phyloP scores from a whole-genome alignment of 768 basidiomycete species.

The Collybia sordida region DNA sequence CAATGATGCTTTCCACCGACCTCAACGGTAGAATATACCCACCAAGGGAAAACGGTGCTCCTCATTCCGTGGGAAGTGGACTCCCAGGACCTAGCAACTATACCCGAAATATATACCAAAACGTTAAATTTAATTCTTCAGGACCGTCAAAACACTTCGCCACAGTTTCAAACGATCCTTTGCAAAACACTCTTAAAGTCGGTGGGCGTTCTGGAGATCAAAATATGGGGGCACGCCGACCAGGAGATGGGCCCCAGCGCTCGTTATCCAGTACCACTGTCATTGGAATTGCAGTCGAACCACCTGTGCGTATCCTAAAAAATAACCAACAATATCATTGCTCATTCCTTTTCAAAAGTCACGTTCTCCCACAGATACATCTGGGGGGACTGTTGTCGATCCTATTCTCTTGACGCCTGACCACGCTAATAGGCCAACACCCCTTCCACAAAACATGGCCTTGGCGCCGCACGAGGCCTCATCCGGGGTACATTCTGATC shows the following conservation, averaged over 20 bases:
- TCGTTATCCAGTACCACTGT: constrained; percentile 32
- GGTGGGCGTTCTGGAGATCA: background rate
- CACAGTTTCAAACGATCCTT: background rate
- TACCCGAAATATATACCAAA: background rate
- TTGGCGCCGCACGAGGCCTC: constrained; percentile 3
- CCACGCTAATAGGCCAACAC: constrained; percentile 23
- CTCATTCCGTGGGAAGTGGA: background rate
- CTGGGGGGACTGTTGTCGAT: constrained; percentile 29
- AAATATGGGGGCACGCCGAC: constrained; percentile 11
- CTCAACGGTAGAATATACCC: constrained; percentile 20
- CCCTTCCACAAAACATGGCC: constrained; percentile 13
- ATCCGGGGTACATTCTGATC: background rate
- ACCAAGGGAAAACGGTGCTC: constrained; percentile 27
- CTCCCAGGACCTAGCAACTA: constrained; percentile 1
- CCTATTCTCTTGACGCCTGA: constrained; percentile 46
- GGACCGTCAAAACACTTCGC: background rate
- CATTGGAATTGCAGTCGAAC: constrained; percentile 43
- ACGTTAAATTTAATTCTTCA: background rate
- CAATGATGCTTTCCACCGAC: constrained; percentile 2
- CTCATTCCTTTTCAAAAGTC: constrained; percentile 28
- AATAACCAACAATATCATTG: background rate
- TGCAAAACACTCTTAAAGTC: background rate
- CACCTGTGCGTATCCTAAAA: constrained; percentile 37
- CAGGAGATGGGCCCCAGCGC: constrained; percentile 18
- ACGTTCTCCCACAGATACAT: constrained; percentile 34